These are phyloP conservation scores for Saccharomycopsis sp. DNA, from an alignment of 805 yeast genomes.

Conservation along the genomic window DNA sequence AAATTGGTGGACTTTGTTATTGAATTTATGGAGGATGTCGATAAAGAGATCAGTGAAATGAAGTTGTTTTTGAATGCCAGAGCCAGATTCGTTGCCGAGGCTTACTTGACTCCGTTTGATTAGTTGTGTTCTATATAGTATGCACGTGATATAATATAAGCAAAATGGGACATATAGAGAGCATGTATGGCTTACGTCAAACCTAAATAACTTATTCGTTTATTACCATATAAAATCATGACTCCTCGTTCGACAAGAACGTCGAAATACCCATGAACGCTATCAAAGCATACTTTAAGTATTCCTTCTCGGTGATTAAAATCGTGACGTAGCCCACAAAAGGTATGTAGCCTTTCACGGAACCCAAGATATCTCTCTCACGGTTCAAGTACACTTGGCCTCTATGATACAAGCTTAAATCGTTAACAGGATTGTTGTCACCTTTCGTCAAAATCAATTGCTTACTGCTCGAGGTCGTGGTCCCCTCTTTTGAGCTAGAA, in stretches of 20 bases:
- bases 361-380: slow-evolving; percentile 73
- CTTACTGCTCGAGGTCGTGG: slow-evolving; percentile 26
- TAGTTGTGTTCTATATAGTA: slow-evolving; percentile 26
- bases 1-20: slow-evolving; percentile 94
- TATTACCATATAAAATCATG: not conserved
- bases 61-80: slow-evolving; percentile 93
- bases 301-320: slow-evolving; percentile 79
- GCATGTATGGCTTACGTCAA: not conserved
- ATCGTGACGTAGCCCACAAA: slow-evolving; percentile 87
- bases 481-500: slow-evolving; percentile 23
- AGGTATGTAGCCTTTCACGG: slow-evolving; percentile 90
- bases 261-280: slow-evolving; percentile 71
- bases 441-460: slow-evolving; percentile 89
- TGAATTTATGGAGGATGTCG: slow-evolving; percentile 99
- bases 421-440: slow-evolving; percentile 91
- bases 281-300: slow-evolving; percentile 71
- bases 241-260: slow-evolving; percentile 49
- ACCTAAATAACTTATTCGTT: not conserved
- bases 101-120: slow-evolving; percentile 85
- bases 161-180: not conserved
- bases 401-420: slow-evolving; percentile 74
- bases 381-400: slow-evolving; percentile 73
- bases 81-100: slow-evolving; percentile 96
- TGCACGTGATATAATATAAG: not conserved
- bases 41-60: slow-evolving; percentile 97